Evolutionary conservation across 768 basidiomycete species (phyloP).

Genomic region (Hericium erinaceus): DNA sequence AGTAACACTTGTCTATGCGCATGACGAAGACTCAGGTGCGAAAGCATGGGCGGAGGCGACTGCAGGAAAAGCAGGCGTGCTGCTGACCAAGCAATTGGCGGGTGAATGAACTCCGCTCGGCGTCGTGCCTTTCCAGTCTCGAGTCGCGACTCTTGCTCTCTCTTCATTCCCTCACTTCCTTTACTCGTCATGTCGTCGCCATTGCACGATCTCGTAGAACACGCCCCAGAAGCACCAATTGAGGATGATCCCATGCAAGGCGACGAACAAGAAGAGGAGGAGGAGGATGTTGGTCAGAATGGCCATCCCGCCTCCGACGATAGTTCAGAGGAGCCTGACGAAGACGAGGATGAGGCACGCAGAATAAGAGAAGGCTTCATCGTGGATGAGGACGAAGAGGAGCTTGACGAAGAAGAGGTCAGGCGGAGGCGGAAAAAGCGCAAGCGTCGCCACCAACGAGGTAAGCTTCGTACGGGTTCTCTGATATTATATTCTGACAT

Average conservation of each 20-base stretch:
- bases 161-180: constrained; percentile 17
- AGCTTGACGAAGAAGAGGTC: constrained; percentile 47
- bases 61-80: neutral
- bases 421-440: constrained; percentile 54
- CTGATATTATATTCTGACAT: constrained; percentile 7
- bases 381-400: constrained; percentile 80
- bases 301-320: constrained; percentile 53
- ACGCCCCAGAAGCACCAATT: constrained; percentile 17
- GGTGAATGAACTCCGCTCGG: neutral
- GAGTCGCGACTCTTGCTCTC: neutral
- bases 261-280: constrained; percentile 32
- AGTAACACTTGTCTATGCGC: constrained; percentile 98
- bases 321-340: constrained; percentile 85
- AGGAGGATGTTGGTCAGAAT: constrained; percentile 31
- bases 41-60: neutral
- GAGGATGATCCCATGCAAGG: constrained; percentile 51
- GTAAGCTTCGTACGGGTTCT: constrained; percentile 26
- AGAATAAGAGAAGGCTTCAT: constrained; percentile 85
- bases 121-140: neutral
- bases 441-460: constrained; percentile 53
- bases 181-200: constrained; percentile 47
- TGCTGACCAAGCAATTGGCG: constrained; percentile 4
- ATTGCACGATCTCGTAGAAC: constrained; percentile 25
- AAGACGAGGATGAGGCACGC: constrained; percentile 82
- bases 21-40: constrained; percentile 29